phyloP scores from a whole-genome alignment of 2,329 filamentous ascomycete genomes.

The Cladophialophora exuberans region DNA sequence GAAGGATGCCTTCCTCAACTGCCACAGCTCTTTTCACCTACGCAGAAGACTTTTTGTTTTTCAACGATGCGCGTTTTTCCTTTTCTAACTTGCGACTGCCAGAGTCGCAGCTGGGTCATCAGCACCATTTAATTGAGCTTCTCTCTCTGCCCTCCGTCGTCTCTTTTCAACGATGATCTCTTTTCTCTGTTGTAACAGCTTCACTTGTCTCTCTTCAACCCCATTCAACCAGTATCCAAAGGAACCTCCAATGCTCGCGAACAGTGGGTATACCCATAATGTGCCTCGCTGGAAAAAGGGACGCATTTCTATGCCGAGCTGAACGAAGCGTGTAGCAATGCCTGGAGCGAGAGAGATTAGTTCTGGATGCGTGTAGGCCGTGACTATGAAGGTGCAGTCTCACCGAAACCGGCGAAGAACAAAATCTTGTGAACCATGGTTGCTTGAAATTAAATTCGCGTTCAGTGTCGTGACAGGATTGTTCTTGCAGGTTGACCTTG shows the following conservation, averaged over 20 bases:
- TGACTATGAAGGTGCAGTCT: conserved; percentile 34
- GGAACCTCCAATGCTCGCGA: conserved; percentile 80
- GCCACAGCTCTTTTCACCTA: too few relatives aligned
- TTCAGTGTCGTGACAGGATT: conserved; percentile 5
- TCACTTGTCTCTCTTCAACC: conserved; percentile 80
- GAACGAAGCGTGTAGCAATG: conserved; percentile 89
- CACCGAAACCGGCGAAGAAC: conserved; percentile 79
- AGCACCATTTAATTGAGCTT: conserved; percentile 44
- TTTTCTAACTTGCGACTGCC: conserved; percentile 30
- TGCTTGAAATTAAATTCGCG: conserved; percentile 31
- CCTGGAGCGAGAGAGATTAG: conserved; percentile 59
- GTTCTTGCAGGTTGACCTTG: too few relatives aligned
- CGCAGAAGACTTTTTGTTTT: too few relatives aligned
- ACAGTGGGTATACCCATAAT: conserved; percentile 90
- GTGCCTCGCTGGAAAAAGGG: conserved; percentile 84
- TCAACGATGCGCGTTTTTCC: neutral
- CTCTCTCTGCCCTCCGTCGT: conserved; percentile 71
- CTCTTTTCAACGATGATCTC: conserved; percentile 85
- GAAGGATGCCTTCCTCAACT: too few relatives aligned
- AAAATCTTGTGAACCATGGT: conserved; percentile 56
- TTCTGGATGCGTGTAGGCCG: neutral
- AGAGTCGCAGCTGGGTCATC: conserved; percentile 30
- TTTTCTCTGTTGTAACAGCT: conserved; percentile 77
- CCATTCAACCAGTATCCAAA: conserved; percentile 98
- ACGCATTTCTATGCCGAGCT: conserved; percentile 97